Evolutionary conservation across 2,329 filamentous ascomycete species (phyloP).

Genomic region (Aspergillus quadrilineatus): DNA sequence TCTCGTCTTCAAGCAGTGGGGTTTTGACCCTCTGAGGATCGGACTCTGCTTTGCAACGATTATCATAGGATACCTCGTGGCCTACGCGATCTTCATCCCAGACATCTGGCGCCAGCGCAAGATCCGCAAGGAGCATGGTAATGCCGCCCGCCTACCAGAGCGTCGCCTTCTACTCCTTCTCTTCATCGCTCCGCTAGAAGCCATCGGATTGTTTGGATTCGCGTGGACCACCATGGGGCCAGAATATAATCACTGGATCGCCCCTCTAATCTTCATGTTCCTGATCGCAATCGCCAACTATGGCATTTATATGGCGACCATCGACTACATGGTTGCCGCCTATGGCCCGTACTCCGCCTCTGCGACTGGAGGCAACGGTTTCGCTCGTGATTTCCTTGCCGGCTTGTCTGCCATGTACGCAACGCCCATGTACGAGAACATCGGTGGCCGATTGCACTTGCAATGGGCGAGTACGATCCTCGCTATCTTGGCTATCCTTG

Average conservation of each 20-base stretch:
- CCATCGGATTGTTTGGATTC: constrained; percentile 69
- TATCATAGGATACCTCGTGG: constrained; percentile 55
- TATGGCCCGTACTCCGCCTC: constrained; percentile 73
- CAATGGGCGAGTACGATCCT: constrained; percentile 57
- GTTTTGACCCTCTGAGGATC: constrained; percentile 20
- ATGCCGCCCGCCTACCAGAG: constrained; percentile 58
- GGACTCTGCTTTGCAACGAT: constrained; percentile 34
- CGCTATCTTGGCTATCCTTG: constrained; percentile 49
- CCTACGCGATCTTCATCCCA: constrained; percentile 54
- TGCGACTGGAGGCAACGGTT: constrained; percentile 74
- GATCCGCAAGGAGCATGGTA: constrained; percentile 43
- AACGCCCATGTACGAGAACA: constrained; percentile 60
- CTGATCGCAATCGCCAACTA: constrained; percentile 74
- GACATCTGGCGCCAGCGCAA: constrained; percentile 46
- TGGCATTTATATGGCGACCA: constrained; percentile 72
- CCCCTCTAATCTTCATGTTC: constrained; percentile 62
- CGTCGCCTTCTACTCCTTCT: constrained; percentile 65
- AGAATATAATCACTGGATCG: constrained; percentile 66
- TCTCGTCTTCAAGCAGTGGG: constrained; percentile 50
- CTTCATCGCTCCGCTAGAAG: constrained; percentile 59
- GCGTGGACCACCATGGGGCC: constrained; percentile 67
- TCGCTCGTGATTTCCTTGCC: constrained; percentile 70
- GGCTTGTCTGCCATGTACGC: constrained; percentile 69
- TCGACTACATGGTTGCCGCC: constrained; percentile 74
- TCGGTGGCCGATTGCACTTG: constrained; percentile 45